phyloP scores from a whole-genome alignment of 2,329 filamentous ascomycete genomes.

The Fusarium falciforme region DNA sequence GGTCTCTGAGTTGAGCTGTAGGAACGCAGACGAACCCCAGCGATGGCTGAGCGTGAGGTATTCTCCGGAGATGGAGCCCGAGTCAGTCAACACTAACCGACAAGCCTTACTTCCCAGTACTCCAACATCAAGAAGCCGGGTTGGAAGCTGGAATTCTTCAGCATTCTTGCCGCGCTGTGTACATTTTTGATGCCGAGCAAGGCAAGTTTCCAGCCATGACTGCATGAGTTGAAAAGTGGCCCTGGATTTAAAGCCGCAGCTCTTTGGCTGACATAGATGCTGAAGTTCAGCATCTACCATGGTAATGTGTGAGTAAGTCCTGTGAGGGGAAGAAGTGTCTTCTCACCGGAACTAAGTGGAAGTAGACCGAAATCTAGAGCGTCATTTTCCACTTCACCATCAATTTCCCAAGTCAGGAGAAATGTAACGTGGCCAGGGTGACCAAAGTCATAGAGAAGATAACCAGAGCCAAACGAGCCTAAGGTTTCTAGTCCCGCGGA shows the following conservation, averaged over 20 bases:
- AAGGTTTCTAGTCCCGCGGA: neutral
- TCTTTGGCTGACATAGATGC: neutral
- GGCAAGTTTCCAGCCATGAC: neutral
- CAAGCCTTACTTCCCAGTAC: neutral
- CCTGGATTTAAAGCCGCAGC: neutral
- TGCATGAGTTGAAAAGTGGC: neutral
- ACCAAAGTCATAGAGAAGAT: neutral
- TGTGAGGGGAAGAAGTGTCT: neutral
- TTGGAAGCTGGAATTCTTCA: neutral
- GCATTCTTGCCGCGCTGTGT: neutral
- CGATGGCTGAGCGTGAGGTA: neutral
- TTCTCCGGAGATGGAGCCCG: neutral
- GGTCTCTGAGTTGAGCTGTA: neutral
- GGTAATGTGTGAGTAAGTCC: neutral
- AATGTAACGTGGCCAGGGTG: neutral
- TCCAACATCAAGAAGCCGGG: neutral
- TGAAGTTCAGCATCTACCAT: neutral
- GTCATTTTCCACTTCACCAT: neutral
- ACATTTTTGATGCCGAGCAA: neutral
- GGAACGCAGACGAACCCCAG: neutral
- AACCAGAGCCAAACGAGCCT: neutral
- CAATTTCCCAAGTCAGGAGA: neutral
- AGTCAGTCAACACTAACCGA: neutral
- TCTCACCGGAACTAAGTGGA: neutral
- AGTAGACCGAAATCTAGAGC: neutral